Conservation (phyloP, 495 filamentous ascomycete species). For the Xylaria scruposa region DNA sequence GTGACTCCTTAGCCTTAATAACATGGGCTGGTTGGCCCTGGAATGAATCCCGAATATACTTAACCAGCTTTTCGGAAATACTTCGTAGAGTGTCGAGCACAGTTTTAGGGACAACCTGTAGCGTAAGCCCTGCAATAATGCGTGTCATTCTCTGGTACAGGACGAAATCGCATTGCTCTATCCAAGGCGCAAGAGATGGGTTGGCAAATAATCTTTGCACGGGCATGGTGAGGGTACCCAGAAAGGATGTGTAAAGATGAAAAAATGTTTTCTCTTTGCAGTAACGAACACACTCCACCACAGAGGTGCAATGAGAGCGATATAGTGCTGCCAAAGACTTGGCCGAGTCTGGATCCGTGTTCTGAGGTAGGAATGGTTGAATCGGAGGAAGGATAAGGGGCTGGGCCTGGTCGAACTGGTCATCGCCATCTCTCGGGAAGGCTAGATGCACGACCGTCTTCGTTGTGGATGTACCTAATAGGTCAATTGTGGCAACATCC, state of each 20-base stretch:
- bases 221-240: conserved; percentile 93
- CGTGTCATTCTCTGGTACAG: conserved; percentile 97
- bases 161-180: conserved; percentile 90
- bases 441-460: conserved; percentile 72
- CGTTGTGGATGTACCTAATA: conserved; percentile 50
- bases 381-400: conserved; percentile 80
- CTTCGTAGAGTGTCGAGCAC: conserved; percentile 83
- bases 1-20: conserved; percentile 80
- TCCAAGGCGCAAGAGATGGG: conserved; percentile 85
- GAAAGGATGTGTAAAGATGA: conserved; percentile 93
- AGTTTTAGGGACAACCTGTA: conserved; percentile 85
- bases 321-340: conserved; percentile 85
- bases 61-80: conserved; percentile 79
- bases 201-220: conserved; percentile 93
- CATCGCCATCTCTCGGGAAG: conserved; percentile 63
- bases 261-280: conserved; percentile 95
- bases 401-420: conserved; percentile 63
- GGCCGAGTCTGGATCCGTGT: conserved; percentile 82
- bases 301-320: conserved; percentile 89
- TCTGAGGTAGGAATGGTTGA: conserved; percentile 71
- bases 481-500: conserved; percentile 49
- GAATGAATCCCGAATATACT: conserved; percentile 81
- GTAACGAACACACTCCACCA: conserved; percentile 92
- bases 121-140: conserved; percentile 80
- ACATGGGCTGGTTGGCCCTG: conserved; percentile 82